Percentiles rank a stretch among this genome's conserved stretches.
Evolutionary conservation across 768 basidiomycete genomes (phyloP).

Genomic region (Macrolepiota albuminosa): DNA sequence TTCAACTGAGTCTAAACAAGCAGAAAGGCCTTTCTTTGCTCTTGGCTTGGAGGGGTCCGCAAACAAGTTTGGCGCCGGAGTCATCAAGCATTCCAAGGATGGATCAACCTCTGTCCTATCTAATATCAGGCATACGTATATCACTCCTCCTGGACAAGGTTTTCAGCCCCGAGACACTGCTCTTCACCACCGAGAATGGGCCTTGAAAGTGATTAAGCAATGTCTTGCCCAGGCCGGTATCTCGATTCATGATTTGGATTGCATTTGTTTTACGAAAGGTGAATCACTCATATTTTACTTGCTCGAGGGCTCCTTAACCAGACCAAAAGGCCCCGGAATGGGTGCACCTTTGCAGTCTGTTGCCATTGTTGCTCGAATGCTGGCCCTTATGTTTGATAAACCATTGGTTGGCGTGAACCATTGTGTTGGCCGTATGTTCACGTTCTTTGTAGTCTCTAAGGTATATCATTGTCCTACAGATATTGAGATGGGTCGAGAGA

Average conservation of each 20-base stretch:
- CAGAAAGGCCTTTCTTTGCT: conserved; percentile 74
- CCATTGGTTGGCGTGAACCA: conserved; percentile 98
- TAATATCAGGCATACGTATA: conserved; percentile 96
- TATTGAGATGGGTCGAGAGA: conserved; percentile 96
- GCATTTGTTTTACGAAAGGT: conserved; percentile 98
- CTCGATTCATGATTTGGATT: conserved; percentile 77
- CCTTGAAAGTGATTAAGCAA: conserved; percentile 71
- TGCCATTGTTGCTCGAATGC: conserved; percentile 86
- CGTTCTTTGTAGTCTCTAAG: background rate
- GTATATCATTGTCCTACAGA: conserved; percentile 43
- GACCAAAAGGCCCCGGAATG: conserved; percentile 89
- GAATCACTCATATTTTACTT: conserved; percentile 10
- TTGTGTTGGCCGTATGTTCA: conserved; percentile 87
- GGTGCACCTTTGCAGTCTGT: conserved; percentile 95
- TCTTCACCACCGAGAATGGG: conserved; percentile 94
- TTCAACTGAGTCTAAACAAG: conserved; percentile 2
- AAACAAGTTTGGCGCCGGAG: conserved; percentile 94
- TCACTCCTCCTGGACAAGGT: conserved; percentile 97
- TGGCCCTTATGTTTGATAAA: conserved; percentile 83
- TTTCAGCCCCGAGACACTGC: conserved; percentile 97
- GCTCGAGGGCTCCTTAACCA: background rate
- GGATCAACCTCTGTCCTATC: conserved; percentile 76
- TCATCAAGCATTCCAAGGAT: conserved; percentile 78
- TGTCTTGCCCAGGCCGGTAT: conserved; percentile 65
- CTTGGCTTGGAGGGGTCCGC: conserved; percentile 97